phyloP scores from a whole-genome alignment of 768 basidiomycete genomes.

The Leccinum subgranulosum region DNA sequence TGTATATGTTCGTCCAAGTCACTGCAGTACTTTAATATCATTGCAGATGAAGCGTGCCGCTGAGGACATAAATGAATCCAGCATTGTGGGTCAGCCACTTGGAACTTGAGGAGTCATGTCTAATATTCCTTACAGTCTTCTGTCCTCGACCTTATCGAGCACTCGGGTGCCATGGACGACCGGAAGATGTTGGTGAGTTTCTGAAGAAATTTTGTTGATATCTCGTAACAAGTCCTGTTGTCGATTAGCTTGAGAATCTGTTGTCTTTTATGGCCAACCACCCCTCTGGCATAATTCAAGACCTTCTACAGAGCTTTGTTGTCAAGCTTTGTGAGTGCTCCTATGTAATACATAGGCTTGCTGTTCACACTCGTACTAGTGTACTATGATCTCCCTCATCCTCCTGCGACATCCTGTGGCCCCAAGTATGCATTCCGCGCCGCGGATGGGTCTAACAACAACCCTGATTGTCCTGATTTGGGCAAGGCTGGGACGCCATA shows the following conservation, averaged over 20 bases:
- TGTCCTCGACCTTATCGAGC: conserved; percentile 55
- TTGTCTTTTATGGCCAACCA: conserved; percentile 61
- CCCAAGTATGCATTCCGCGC: conserved; percentile 61
- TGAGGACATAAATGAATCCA: conserved; percentile 30
- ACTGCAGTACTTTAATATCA: not conserved
- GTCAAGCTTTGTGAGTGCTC: conserved; percentile 55
- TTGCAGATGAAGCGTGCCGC: conserved; percentile 28
- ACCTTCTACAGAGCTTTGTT: conserved; percentile 35
- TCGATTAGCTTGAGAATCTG: conserved; percentile 63
- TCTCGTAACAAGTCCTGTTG: not conserved
- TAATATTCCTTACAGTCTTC: conserved; percentile 41
- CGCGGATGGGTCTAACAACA: conserved; percentile 80
- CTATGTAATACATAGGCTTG: not conserved
- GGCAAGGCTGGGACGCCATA: conserved; percentile 80
- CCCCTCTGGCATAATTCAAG: conserved; percentile 43
- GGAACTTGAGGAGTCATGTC: not conserved
- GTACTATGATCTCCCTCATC: conserved; percentile 81
- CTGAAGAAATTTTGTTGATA: not conserved
- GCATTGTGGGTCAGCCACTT: conserved; percentile 13
- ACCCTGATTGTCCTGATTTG: conserved; percentile 62
- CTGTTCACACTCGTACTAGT: conserved; percentile 38
- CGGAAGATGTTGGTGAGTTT: conserved; percentile 68
- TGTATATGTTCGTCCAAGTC: not conserved
- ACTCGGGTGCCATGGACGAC: conserved; percentile 68
- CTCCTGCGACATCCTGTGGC: conserved; percentile 67